Conservation (phyloP, 2,329 filamentous ascomycete genomes). For the Colletotrichum falcatum region DNA sequence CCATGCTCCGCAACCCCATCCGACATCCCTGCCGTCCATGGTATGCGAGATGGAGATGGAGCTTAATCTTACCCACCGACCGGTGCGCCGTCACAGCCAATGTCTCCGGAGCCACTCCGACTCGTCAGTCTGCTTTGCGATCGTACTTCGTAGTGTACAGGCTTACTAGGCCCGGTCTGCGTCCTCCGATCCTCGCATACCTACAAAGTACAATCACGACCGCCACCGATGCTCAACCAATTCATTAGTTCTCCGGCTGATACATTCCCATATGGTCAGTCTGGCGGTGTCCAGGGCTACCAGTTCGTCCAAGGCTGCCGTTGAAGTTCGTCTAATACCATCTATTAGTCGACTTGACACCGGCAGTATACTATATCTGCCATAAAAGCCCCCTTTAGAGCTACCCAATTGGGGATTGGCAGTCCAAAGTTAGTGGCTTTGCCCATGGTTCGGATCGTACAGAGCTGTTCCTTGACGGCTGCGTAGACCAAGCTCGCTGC, state of each 20-base stretch:
- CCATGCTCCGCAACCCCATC: constrained; percentile 35
- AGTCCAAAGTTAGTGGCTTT: constrained; percentile 7
- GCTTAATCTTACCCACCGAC: constrained; percentile 41
- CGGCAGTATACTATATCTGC: constrained; percentile 8
- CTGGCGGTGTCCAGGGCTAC: constrained; percentile 10
- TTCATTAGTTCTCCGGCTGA: not conserved
- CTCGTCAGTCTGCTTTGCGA: constrained; percentile 25
- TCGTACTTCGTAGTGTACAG: not conserved
- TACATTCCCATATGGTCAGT: not conserved
- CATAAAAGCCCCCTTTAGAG: not conserved
- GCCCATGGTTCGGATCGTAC: constrained; percentile 7
- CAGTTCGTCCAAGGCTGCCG: constrained; percentile 14
- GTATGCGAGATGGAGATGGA: constrained; percentile 41
- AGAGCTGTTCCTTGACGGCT: constrained; percentile 9
- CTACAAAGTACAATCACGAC: no score
- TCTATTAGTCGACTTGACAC: constrained; percentile 6
- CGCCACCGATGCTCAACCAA: not conserved
- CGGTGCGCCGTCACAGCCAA: constrained; percentile 37
- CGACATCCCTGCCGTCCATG: constrained; percentile 31
- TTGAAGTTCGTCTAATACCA: not conserved
- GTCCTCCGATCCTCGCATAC: not conserved
- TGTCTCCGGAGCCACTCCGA: constrained; percentile 36
- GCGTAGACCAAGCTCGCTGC: constrained; percentile 3
- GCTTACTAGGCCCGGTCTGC: not conserved
- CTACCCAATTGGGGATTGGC: constrained; percentile 16